Percentiles rank a stretch among this genome's conserved stretches.
These are phyloP conservation scores for Ascodesmis nigricans DNA, from an alignment of 495 filamentous ascomycete genomes.

Conservation along the genomic window DNA sequence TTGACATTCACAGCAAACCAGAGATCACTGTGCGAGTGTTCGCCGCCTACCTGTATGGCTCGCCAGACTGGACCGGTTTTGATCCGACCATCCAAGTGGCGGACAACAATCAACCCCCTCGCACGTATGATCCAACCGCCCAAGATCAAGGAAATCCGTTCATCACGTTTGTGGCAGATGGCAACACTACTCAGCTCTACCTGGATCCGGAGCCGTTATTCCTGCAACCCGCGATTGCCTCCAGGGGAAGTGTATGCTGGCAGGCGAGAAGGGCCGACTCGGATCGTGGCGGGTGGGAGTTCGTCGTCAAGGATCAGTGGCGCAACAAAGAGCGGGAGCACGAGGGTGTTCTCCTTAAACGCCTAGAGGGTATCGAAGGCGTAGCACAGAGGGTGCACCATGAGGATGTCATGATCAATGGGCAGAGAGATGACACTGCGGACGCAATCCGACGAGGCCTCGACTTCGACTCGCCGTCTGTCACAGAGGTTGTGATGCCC, in stretches of 20 bases:
- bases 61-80: too few relatives aligned
- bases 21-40: neutral
- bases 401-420: conserved; percentile 2
- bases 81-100: neutral
- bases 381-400: conserved; percentile 1
- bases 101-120: neutral
- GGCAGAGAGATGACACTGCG: too few relatives aligned
- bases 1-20: neutral
- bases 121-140: too few relatives aligned
- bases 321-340: neutral
- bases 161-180: neutral
- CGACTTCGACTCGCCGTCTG: too few relatives aligned
- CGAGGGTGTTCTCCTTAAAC: conserved; percentile 1
- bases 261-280: neutral
- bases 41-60: neutral
- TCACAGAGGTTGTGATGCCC: too few relatives aligned
- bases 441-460: too few relatives aligned
- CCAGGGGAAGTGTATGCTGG: conserved; percentile 4
- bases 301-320: neutral
- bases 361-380: neutral
- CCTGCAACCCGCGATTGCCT: neutral
- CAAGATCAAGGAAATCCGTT: neutral
- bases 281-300: too few relatives aligned
- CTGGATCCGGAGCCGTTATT: neutral
- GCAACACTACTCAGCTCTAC: neutral